Base-by-base conservation (phyloP, 768 basidiomycete genomes). In the Mycena rebaudengoi region DNA sequence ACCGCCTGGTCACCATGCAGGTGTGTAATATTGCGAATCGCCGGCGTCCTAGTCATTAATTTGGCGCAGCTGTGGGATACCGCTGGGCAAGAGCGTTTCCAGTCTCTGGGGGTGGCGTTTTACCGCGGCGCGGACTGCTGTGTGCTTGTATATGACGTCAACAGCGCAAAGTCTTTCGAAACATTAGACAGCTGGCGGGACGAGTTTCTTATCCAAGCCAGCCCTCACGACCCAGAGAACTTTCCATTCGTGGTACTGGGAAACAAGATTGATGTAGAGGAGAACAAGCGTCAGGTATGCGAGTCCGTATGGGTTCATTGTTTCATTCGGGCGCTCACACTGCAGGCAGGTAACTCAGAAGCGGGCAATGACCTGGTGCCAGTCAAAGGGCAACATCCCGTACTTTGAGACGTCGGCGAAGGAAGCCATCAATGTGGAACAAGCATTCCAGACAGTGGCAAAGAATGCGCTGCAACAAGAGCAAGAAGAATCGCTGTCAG, bases 211-310 rank as follows among this genome's bases (percentile, higher is more conserved):
- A 98, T 99, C 71, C 92, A 99, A 82, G 98, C 98, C 12, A 96
- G 94, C 74, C 98, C 98, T 44, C 95, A 97, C 75, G 97, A 99
- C 77, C 96, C 98, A 39, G 98, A 99, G 85, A 98, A 98, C 83
- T 99, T 99, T 79, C 98, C 98, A 7, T 99, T 99, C 73, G 96
- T 99, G 58, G 97, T 99, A 13, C 81, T 99, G 62, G 98, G 98
- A n/a, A 99, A 99, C 83, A 99, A 99, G 94, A 97, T 99, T 76
- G 98, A 99, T 76, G 94, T 98, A 72, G 98, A 99, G 81, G 98
- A 99, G 83, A 92, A 90, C 76, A 99, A 98, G 79, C 89, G 97
- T 68, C 96, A 98, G 89, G 96, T 95, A n/a, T n/a, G 60, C 64
- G 86, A 71, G 20, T 2, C 7, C 45, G 30, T 56, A 2, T 35